Evolutionary conservation across 805 yeast species (phyloP).

Genomic region (Kuraishia floccosa): DNA sequence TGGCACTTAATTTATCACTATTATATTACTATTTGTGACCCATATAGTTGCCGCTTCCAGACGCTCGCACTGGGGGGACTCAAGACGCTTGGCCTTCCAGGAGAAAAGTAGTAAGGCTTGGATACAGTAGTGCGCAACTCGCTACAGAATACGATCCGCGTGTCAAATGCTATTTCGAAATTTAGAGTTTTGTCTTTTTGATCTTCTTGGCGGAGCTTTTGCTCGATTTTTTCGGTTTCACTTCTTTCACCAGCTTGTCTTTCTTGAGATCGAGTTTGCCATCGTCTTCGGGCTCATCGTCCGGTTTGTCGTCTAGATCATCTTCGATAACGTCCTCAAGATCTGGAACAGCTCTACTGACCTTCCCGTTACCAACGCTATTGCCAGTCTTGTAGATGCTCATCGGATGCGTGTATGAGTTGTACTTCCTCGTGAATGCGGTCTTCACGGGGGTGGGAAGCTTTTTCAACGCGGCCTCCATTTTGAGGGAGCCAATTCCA

Average conservation of each 20-base stretch:
- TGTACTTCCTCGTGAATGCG: conserved; percentile 80
- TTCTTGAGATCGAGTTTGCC: conserved; percentile 41
- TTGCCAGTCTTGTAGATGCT: conserved; percentile 71
- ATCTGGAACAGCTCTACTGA: conserved; percentile 37
- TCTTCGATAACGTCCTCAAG: conserved; percentile 64
- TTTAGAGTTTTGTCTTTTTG: too few relatives aligned
- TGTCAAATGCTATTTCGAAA: too few relatives aligned
- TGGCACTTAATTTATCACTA: too few relatives aligned
- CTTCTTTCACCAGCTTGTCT: conserved; percentile 53
- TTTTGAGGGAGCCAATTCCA: conserved; percentile 49
- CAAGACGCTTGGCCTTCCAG: too few relatives aligned
- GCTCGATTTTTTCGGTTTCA: conserved; percentile 17
- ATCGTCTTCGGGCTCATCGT: conserved; percentile 28
- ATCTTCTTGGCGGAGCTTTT: conserved; percentile 5
- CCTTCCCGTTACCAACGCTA: conserved; percentile 26
- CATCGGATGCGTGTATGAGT: conserved; percentile 66
- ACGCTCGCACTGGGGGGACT: too few relatives aligned
- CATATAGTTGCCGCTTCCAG: too few relatives aligned
- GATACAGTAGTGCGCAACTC: too few relatives aligned
- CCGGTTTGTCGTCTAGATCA: conserved; percentile 29
- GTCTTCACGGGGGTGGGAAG: conserved; percentile 73
- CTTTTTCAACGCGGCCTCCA: conserved; percentile 37
- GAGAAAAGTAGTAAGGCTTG: too few relatives aligned
- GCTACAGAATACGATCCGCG: too few relatives aligned
- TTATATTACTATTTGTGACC: too few relatives aligned